phyloP scores from a whole-genome alignment of 2,329 filamentous ascomycete genomes.

The Xylariaceae sp. region DNA sequence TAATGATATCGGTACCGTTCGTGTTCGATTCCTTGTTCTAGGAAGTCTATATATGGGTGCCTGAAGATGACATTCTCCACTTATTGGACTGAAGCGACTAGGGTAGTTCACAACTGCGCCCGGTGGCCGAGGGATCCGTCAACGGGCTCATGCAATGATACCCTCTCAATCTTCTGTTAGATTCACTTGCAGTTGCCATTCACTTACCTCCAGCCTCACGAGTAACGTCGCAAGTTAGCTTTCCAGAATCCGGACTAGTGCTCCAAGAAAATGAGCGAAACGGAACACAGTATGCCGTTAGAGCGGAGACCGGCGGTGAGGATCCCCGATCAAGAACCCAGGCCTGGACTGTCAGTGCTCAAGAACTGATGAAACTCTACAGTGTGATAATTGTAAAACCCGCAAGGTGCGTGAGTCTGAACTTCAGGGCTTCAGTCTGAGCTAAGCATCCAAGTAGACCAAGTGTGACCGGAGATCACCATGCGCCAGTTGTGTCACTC shows the following conservation, averaged over 20 bases:
- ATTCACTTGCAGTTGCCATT: too few relatives aligned
- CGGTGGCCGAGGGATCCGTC: constrained; percentile 33
- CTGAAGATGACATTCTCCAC: too few relatives aligned
- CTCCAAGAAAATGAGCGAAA: constrained; percentile 30
- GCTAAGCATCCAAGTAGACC: constrained; percentile 30
- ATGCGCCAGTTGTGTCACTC: constrained; percentile 42
- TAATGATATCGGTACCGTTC: too few relatives aligned
- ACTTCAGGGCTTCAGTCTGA: background rate
- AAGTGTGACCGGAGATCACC: constrained; percentile 41
- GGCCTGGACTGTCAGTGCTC: background rate
- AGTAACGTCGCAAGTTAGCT: background rate
- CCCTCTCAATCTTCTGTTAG: background rate
- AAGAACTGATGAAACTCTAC: background rate
- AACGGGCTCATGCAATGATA: background rate
- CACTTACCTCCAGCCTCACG: background rate
- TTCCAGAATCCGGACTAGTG: background rate
- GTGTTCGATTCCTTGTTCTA: too few relatives aligned
- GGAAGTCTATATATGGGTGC: too few relatives aligned
- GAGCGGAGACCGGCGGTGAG: constrained; percentile 39
- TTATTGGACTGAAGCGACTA: constrained; percentile 4
- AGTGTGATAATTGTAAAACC: constrained; percentile 40
- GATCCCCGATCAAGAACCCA: background rate
- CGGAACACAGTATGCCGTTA: constrained; percentile 24
- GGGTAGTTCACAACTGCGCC: constrained; percentile 1
- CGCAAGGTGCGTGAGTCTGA: constrained; percentile 34